Percentiles rank a stretch among this genome's conserved stretches.
Conservation (phyloP, 1,284 basidiomycete genomes). For the Rhizoctonia solani region DNA sequence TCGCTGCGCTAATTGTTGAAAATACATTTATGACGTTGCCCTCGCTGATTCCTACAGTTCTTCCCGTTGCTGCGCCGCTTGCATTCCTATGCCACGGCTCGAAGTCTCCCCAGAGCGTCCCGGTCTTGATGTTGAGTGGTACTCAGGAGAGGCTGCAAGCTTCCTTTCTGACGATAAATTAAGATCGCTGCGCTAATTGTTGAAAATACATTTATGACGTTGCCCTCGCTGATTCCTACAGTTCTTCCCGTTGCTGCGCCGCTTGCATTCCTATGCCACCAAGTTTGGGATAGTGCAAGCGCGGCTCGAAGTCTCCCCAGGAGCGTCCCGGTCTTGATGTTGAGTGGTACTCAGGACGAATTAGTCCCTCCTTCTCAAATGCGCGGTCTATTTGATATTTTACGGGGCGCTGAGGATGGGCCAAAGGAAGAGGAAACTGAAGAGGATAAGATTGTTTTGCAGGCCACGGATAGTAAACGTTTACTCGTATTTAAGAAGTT, state of each 20-base stretch:
- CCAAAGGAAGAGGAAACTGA: constrained; percentile 37
- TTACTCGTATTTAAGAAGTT: constrained; percentile 62
- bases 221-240: constrained; percentile 74
- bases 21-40: constrained; percentile 86
- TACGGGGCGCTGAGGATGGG: constrained; percentile 16
- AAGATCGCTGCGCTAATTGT: constrained; percentile 80
- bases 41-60: constrained; percentile 74
- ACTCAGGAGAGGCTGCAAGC: constrained; percentile 54
- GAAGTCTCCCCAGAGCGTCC: constrained; percentile 68
- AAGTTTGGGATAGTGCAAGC: constrained; percentile 85
- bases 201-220: constrained; percentile 89
- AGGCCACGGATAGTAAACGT: constrained; percentile 45
- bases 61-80: constrained; percentile 78
- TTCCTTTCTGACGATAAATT: constrained; percentile 5
- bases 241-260: constrained; percentile 79
- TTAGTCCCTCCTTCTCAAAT: constrained; percentile 88
- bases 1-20: constrained; percentile 83
- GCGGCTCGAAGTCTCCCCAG: constrained; percentile 71
- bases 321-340: constrained; percentile 80
- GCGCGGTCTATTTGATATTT: constrained; percentile 59
- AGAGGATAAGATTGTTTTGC: constrained; percentile 34
- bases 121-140: constrained; percentile 87
- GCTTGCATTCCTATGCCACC: constrained; percentile 82
- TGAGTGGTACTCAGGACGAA: constrained; percentile 78
- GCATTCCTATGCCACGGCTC: constrained; percentile 80